Evolutionary conservation across 805 yeast species (phyloP).

Genomic region (Blastobotrys muscicola): DNA sequence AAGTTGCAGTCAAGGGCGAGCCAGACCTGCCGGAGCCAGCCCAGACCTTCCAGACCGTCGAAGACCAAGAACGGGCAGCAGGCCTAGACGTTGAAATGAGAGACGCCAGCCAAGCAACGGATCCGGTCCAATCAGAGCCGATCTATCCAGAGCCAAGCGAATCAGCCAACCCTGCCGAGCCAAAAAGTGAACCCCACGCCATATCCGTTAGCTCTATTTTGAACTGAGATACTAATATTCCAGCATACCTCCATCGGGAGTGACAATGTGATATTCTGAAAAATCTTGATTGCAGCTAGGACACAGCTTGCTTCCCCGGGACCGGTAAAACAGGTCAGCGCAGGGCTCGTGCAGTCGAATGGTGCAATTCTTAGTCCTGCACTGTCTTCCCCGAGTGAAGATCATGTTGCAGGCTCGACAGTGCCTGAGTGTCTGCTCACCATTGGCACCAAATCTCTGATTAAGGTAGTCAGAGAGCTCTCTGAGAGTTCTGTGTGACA

Average conservation of each 20-base stretch:
- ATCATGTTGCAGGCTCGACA: slow-evolving; percentile 47
- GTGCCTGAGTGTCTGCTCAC: slow-evolving; percentile 24
- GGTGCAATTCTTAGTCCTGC: slow-evolving; percentile 29
- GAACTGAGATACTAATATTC: too few species aligned
- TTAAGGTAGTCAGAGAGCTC: slow-evolving; percentile 39
- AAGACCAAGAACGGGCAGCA: too few species aligned
- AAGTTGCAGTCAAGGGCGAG: slow-evolving; percentile 1
- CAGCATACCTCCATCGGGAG: too few species aligned
- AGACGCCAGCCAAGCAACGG: too few species aligned
- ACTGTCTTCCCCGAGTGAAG: slow-evolving; percentile 43
- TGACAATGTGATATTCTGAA: neutral
- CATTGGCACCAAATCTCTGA: slow-evolving; percentile 31
- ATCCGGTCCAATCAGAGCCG: too few species aligned
- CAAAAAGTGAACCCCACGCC: neutral
- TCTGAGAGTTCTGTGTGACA: slow-evolving; percentile 34
- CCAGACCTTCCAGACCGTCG: neutral
- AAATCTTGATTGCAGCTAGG: neutral
- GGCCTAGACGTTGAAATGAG: too few species aligned
- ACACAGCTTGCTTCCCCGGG: slow-evolving; percentile 1
- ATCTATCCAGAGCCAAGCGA: too few species aligned
- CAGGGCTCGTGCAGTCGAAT: slow-evolving; percentile 43
- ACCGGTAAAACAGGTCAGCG: slow-evolving; percentile 18
- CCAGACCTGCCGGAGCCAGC: neutral
- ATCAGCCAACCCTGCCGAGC: neutral
- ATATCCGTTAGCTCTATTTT: neutral